phyloP scores from a whole-genome alignment of 2,329 filamentous ascomycete species.

The Claviceps fusiformis region DNA sequence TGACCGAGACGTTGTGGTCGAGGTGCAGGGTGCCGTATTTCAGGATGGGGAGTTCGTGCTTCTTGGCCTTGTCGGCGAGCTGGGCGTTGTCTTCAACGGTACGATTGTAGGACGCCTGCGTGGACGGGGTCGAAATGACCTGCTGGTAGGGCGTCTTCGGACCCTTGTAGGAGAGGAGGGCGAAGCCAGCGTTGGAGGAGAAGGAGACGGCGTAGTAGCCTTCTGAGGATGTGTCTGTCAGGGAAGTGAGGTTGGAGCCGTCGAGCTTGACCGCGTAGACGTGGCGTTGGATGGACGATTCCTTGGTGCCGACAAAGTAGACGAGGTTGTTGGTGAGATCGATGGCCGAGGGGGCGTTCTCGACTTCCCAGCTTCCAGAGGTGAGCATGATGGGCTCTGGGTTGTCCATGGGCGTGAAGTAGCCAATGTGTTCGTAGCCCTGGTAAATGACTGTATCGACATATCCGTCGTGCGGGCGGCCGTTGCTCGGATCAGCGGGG shows the following conservation, averaged over 20 bases:
- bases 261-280: slow-evolving; percentile 81
- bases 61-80: slow-evolving; percentile 54
- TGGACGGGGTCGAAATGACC: slow-evolving; percentile 70
- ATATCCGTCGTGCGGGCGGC: slow-evolving; percentile 73
- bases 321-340: slow-evolving; percentile 77
- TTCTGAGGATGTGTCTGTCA: slow-evolving; percentile 61
- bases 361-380: slow-evolving; percentile 83
- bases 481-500: slow-evolving; percentile 65
- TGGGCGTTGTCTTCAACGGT: slow-evolving; percentile 64
- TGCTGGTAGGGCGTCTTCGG: slow-evolving; percentile 85
- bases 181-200: slow-evolving; percentile 68
- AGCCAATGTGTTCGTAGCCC: slow-evolving; percentile 80
- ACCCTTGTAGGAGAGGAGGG: slow-evolving; percentile 70
- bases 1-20: slow-evolving; percentile 54
- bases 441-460: slow-evolving; percentile 82
- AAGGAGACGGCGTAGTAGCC: slow-evolving; percentile 78
- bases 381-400: slow-evolving; percentile 75
- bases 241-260: slow-evolving; percentile 54
- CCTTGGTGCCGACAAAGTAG: slow-evolving; percentile 80
- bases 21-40: slow-evolving; percentile 77
- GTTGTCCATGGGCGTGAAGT: slow-evolving; percentile 81
- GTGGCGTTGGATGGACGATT: slow-evolving; percentile 79
- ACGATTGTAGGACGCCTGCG: slow-evolving; percentile 48
- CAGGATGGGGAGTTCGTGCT: slow-evolving; percentile 70
- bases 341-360: slow-evolving; percentile 67